Evolutionary conservation across 352 stramenopile genomes (phyloP).

Genomic region (Phytophthora ramorum): DNA sequence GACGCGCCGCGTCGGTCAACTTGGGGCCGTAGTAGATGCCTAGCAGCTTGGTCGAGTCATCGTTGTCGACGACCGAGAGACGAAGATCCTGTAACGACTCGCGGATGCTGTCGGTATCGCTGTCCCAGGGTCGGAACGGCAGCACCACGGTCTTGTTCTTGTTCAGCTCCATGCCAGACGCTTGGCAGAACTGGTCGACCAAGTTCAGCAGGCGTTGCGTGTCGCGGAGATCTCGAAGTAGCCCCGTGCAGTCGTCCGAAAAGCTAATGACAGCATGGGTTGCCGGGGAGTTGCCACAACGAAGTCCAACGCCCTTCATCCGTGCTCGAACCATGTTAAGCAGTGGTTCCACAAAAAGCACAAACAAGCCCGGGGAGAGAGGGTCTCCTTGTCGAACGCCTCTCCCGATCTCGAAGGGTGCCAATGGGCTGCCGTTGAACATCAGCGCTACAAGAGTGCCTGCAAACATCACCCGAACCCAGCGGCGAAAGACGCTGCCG

Average conservation of each 20-base stretch:
- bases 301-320: background rate
- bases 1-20: background rate
- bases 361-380: conserved; percentile 1
- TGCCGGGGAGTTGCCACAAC: no score
- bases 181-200: no score
- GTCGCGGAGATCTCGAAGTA: no score
- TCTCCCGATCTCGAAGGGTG: background rate
- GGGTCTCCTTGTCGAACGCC: conserved; percentile 13
- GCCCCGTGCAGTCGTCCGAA: no score
- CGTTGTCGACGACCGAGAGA: no score
- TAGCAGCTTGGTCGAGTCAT: background rate
- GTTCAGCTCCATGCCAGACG: no score
- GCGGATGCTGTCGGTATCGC: no score
- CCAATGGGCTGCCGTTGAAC: conserved; percentile 4
- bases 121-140: no score
- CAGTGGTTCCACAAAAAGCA: conserved; percentile 10
- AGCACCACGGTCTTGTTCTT: no score
- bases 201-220: no score
- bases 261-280: background rate
- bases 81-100: no score
- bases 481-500: background rate
- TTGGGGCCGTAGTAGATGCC: background rate
- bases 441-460: conserved; percentile 4
- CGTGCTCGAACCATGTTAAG: background rate
- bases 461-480: conserved; percentile 1